Evolutionary conservation across 2,329 filamentous ascomycete species (phyloP).

Genomic region (Aspergillus niger): DNA sequence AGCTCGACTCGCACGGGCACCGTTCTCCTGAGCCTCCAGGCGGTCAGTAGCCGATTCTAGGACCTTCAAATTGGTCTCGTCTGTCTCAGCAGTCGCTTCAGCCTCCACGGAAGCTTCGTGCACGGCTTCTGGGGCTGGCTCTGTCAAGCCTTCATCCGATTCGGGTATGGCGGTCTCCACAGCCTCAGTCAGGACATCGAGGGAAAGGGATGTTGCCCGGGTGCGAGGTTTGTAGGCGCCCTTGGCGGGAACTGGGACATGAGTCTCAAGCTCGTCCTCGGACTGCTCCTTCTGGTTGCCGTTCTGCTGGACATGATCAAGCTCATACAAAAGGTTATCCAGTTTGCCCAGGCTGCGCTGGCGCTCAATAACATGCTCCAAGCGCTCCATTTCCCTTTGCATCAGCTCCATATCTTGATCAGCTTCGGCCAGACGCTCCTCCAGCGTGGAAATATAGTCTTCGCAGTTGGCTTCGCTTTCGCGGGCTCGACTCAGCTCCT

Average conservation of each 20-base stretch:
- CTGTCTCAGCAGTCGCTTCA: constrained; percentile 22
- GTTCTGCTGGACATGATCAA: constrained; percentile 71
- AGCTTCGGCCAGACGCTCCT: constrained; percentile 91
- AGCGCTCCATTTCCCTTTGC: constrained; percentile 91
- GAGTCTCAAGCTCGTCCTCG: constrained; percentile 21
- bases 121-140: constrained; percentile 34
- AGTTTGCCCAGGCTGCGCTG: constrained; percentile 93
- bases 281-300: constrained; percentile 34
- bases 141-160: constrained; percentile 44
- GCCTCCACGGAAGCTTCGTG: constrained; percentile 25
- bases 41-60: constrained; percentile 39
- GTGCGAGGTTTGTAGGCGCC: constrained; percentile 30
- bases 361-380: constrained; percentile 93
- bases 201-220: constrained; percentile 42
- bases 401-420: constrained; percentile 96
- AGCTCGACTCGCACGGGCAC: constrained; percentile 45
- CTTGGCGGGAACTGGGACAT: constrained; percentile 18
- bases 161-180: constrained; percentile 49
- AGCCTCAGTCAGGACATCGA: constrained; percentile 48
- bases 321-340: constrained; percentile 86
- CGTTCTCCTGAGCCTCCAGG: constrained; percentile 26
- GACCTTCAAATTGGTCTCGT: constrained; percentile 37
- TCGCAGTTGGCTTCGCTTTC: constrained; percentile 90
- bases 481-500: constrained; percentile 82
- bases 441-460: constrained; percentile 95